phyloP scores from a whole-genome alignment of 2,329 filamentous ascomycete genomes.

The Alternaria brassicicola region DNA sequence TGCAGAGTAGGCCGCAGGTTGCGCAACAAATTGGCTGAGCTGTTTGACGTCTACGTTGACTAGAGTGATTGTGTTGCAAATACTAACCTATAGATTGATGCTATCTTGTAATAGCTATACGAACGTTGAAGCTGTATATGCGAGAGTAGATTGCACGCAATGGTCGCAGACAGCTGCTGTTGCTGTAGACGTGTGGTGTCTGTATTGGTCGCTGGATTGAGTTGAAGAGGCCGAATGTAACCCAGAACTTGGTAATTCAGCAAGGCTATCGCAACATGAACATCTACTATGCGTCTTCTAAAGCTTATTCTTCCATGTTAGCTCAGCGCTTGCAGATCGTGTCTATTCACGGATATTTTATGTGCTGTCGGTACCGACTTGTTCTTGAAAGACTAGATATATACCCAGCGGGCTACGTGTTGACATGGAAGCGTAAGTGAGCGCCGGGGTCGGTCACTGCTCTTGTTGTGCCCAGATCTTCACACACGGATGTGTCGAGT shows the following conservation, averaged over 20 bases:
- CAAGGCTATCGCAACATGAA: neutral
- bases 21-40: conserved; percentile 15
- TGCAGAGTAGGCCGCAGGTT: neutral
- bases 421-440: neutral
- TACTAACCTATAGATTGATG: neutral
- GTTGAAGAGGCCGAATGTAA: neutral
- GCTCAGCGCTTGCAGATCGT: neutral
- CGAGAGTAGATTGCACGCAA: neutral
- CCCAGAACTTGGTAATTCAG: neutral
- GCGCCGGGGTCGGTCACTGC: neutral
- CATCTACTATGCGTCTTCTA: neutral
- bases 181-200: neutral
- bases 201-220: neutral
- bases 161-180: neutral
- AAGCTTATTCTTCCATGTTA: neutral
- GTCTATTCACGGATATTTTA: neutral
- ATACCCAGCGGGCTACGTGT: neutral
- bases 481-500: neutral
- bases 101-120: neutral
- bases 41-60: conserved; percentile 22
- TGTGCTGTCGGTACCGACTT: neutral
- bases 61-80: too few species aligned
- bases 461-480: neutral
- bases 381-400: neutral
- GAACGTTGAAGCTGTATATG: neutral